A percentile compares a stretch with the other conserved stretches of the same genome.
phyloP scores from a whole-genome alignment of 495 filamentous ascomycete genomes.

The Aspergillus ostianus region DNA sequence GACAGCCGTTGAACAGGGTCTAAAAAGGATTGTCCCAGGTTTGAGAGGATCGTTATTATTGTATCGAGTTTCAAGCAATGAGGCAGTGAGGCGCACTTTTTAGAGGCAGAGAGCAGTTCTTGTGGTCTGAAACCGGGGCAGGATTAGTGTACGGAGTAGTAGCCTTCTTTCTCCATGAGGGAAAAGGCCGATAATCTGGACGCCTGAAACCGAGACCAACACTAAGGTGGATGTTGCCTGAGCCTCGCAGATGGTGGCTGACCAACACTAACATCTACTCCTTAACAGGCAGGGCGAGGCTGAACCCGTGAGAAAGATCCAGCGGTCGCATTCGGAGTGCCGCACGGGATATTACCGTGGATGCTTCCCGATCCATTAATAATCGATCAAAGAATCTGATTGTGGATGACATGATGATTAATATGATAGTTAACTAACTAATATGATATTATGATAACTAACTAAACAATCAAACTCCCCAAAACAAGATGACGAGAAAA shows the following conservation, averaged over 20 bases:
- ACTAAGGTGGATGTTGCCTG: not conserved
- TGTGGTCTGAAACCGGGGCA: not conserved
- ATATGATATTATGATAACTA: too few species aligned
- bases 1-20: slow-evolving; percentile 8
- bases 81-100: too few species aligned
- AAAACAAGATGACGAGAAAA: not conserved
- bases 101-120: not conserved
- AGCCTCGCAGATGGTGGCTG: not conserved
- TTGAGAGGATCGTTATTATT: too few species aligned
- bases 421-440: too few species aligned
- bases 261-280: not conserved
- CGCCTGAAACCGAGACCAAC: not conserved
- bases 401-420: too few species aligned
- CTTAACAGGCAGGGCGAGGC: too few species aligned
- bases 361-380: not conserved
- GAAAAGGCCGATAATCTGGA: not conserved
- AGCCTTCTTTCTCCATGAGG: not conserved
- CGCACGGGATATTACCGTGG: not conserved
- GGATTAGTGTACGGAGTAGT: not conserved
- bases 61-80: too few species aligned
- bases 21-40: not conserved
- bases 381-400: too few species aligned
- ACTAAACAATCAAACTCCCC: too few species aligned
- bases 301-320: too few species aligned
- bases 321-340: not conserved